These are phyloP conservation scores for Aspergillus heteromorphus DNA, from an alignment of 495 filamentous ascomycete genomes.

Conservation along the genomic window DNA sequence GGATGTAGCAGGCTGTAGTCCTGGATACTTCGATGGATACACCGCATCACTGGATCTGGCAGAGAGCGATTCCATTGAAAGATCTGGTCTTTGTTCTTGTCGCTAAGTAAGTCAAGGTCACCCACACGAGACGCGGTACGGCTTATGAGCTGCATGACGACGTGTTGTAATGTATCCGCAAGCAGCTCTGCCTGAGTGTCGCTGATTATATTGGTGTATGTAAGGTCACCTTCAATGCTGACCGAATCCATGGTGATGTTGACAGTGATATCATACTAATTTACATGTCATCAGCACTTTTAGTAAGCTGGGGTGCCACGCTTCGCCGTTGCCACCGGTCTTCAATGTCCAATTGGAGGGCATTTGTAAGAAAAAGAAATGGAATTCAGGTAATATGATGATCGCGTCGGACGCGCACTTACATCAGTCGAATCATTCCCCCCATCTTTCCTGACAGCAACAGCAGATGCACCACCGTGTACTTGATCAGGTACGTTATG, in stretches of 20 bases:
- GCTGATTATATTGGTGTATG: constrained; percentile 15
- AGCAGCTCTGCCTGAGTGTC: constrained; percentile 17
- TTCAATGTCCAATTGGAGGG: background rate
- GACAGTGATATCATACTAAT: constrained; percentile 44
- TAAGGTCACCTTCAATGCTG: constrained; percentile 13
- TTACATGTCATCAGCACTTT: background rate
- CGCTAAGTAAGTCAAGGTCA: constrained; percentile 12
- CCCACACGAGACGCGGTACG: background rate
- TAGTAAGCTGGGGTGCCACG: too few relatives aligned
- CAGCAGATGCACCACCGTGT: background rate
- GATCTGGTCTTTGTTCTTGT: constrained; percentile 11
- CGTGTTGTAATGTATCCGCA: constrained; percentile 7
- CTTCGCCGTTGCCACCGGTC: too few relatives aligned
- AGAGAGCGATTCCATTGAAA: constrained; percentile 13
- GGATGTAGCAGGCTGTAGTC: background rate
- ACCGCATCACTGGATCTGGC: constrained; percentile 18
- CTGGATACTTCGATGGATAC: constrained; percentile 15
- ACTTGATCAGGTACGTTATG: background rate
- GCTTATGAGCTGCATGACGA: constrained; percentile 6
- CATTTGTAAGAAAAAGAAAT: too few relatives aligned
- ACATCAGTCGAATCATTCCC: constrained; percentile 14
- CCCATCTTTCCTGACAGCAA: background rate
- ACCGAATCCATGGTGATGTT: constrained; percentile 41
- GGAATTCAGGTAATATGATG: too few relatives aligned
- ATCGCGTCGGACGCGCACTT: background rate